Percentiles rank a stretch among this genome's conserved stretches.
Evolutionary conservation across 805 yeast genomes (phyloP).

Genomic region (Clavispora carvajalis): DNA sequence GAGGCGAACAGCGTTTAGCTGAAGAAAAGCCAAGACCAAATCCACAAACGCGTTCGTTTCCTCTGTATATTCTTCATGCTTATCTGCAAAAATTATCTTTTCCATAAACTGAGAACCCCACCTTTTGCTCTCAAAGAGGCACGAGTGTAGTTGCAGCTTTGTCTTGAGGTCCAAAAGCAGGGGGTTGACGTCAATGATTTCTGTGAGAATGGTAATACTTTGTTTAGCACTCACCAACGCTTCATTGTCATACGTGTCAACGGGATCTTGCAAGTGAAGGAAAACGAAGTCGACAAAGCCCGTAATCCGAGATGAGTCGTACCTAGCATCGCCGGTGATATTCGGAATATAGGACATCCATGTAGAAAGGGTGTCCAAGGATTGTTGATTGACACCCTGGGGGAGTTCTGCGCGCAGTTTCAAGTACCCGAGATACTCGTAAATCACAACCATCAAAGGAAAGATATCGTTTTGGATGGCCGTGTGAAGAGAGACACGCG

Average conservation of each 20-base stretch:
- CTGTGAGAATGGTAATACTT: constrained; percentile 28
- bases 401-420: constrained; percentile 5
- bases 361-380: constrained; percentile 26
- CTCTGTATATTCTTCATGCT: constrained; percentile 24
- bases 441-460: constrained; percentile 16
- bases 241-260: not conserved
- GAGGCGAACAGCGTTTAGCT: constrained; percentile 40
- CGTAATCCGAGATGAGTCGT: constrained; percentile 14
- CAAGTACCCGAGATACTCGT: constrained; percentile 13
- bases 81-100: constrained; percentile 23
- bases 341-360: constrained; percentile 37
- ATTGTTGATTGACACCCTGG: constrained; percentile 7
- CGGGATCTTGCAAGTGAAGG: constrained; percentile 5
- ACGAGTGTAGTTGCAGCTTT: constrained; percentile 22
- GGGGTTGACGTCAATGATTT: constrained; percentile 43
- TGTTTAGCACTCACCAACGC: constrained; percentile 21
- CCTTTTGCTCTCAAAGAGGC: constrained; percentile 35
- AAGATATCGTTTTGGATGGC: constrained; percentile 32
- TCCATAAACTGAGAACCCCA: constrained; percentile 43
- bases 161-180: constrained; percentile 29
- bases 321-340: constrained; percentile 27
- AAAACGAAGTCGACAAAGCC: constrained; percentile 16
- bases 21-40: constrained; percentile 42
- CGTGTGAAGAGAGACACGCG: constrained; percentile 29
- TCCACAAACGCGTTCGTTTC: constrained; percentile 40